Conservation (phyloP, 2,329 filamentous ascomycete species). For the Neurospora crassa region DNA sequence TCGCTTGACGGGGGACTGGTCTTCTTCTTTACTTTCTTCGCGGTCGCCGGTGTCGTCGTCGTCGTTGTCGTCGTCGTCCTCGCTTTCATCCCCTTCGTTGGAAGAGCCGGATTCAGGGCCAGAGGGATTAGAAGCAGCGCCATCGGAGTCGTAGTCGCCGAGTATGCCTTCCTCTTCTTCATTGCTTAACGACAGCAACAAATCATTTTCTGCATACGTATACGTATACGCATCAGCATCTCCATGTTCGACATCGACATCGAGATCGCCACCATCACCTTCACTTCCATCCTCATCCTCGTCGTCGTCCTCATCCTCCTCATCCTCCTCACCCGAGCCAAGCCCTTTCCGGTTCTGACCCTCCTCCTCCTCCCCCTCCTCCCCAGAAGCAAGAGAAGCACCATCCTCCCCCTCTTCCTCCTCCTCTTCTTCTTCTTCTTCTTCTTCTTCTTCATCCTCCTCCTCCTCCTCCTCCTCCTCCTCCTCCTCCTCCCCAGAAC, state of each 20-base stretch:
- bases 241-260: not conserved
- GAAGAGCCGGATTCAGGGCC: not conserved
- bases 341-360: too few species aligned
- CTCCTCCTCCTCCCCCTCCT: not conserved
- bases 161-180: not conserved
- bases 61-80: not conserved
- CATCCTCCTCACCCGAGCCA: too few species aligned
- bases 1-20: not conserved
- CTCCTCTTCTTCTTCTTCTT: not conserved
- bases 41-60: not conserved
- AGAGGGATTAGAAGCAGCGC: not conserved
- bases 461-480: not conserved
- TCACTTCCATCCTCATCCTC: not conserved
- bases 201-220: not conserved
- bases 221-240: not conserved
- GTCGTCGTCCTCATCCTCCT: not conserved
- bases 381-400: too few species aligned
- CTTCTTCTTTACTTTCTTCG: not conserved
- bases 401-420: not conserved
- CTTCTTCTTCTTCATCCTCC: not conserved
- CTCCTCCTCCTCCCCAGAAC: too few species aligned
- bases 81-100: not conserved
- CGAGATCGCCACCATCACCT: not conserved
- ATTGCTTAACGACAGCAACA: not conserved
- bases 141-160: not conserved